phyloP scores from a whole-genome alignment of 2,329 filamentous ascomycete species.

The Knoxdaviesia proteae region DNA sequence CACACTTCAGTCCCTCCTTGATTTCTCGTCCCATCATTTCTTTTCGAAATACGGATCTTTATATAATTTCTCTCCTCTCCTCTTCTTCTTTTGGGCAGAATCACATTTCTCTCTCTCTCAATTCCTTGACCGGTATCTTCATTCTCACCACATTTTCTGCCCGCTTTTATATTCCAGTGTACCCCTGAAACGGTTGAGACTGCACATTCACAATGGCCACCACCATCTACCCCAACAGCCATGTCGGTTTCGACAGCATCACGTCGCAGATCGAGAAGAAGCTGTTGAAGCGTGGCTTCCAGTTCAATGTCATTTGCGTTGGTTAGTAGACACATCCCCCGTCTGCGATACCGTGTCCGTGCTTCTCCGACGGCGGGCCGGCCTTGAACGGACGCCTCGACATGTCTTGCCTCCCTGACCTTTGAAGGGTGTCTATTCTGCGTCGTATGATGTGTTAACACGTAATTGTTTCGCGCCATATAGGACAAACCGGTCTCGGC shows the following conservation, averaged over 20 bases:
- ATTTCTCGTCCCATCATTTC: slow-evolving; percentile 1
- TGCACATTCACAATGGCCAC: slow-evolving; percentile 23
- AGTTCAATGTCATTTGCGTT: slow-evolving; percentile 99
- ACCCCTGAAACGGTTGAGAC: neutral
- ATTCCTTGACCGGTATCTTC: too few relatives aligned
- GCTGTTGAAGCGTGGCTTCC: slow-evolving; percentile 97
- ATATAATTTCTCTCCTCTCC: neutral
- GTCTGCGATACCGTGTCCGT: neutral
- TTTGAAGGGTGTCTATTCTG: too few relatives aligned
- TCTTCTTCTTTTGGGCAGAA: neutral
- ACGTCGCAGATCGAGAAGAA: slow-evolving; percentile 99
- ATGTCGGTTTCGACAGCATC: slow-evolving; percentile 99
- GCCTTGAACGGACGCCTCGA: too few relatives aligned
- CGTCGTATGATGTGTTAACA: neutral
- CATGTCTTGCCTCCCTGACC: neutral
- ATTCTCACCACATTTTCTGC: too few relatives aligned
- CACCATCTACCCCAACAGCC: slow-evolving; percentile 77
- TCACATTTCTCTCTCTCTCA: too few relatives aligned
- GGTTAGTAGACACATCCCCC: slow-evolving; percentile 39
- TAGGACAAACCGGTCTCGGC: slow-evolving; percentile 93
- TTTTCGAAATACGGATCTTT: neutral
- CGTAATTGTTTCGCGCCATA: slow-evolving; percentile 2
- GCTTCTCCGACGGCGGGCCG: neutral
- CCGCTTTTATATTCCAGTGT: too few relatives aligned
- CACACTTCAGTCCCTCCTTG: neutral